Conservation (phyloP, 1,284 basidiomycete species). For the Moesziomyces antarcticus region DNA sequence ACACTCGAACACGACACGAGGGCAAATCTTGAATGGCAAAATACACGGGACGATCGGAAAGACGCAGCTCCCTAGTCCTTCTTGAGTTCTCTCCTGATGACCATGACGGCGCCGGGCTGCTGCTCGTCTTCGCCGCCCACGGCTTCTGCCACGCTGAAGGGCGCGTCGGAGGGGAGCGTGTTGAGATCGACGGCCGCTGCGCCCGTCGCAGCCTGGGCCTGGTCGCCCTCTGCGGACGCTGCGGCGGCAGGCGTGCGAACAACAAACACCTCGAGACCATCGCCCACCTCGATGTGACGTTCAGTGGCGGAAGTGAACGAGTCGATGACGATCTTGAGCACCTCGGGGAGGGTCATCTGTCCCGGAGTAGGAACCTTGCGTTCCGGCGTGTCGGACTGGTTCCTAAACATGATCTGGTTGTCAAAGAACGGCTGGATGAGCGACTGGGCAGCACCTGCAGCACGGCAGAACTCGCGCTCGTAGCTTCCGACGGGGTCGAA, state of each 20-base stretch:
- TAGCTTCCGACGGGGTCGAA: slow-evolving; percentile 67
- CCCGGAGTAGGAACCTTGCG: slow-evolving; percentile 59
- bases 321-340: slow-evolving; percentile 64
- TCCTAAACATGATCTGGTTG: slow-evolving; percentile 67
- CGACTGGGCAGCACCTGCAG: slow-evolving; percentile 65
- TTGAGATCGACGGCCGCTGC: slow-evolving; percentile 51
- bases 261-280: slow-evolving; percentile 66
- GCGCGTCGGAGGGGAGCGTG: slow-evolving; percentile 27
- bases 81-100: slow-evolving; percentile 66
- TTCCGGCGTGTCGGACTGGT: slow-evolving; percentile 59
- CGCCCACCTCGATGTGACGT: slow-evolving; percentile 67
- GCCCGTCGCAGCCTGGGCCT: slow-evolving; percentile 8
- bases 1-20: neutral
- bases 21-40: no score
- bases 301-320: slow-evolving; percentile 66
- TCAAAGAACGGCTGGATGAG: slow-evolving; percentile 67
- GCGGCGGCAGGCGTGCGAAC: slow-evolving; percentile 41
- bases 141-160: slow-evolving; percentile 60
- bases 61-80: slow-evolving; percentile 63
- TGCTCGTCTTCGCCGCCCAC: slow-evolving; percentile 64
- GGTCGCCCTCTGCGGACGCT: neutral
- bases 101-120: slow-evolving; percentile 58
- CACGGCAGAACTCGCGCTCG: slow-evolving; percentile 65
- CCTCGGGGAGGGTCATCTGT: slow-evolving; percentile 54
- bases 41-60: no score